Evolutionary conservation across 2,329 filamentous ascomycete genomes (phyloP).

Genomic region (Aurifilum marmelostoma): DNA sequence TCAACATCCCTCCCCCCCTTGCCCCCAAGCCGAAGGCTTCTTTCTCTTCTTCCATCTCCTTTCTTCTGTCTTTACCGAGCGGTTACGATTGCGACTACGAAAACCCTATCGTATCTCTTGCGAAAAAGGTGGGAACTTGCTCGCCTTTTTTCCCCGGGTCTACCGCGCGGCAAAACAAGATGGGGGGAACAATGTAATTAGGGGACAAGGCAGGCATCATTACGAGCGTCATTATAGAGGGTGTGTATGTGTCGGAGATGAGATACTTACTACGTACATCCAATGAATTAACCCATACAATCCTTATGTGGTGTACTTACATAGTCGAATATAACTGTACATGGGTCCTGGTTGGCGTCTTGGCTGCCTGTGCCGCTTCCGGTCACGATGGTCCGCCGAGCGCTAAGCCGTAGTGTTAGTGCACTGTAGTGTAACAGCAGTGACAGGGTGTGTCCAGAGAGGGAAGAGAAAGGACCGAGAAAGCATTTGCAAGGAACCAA

Average conservation of each 20-base stretch:
- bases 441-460: too few relatives aligned
- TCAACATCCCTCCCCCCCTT: not conserved
- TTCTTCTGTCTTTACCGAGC: not conserved
- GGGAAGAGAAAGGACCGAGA: not conserved
- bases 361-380: constrained; percentile 5
- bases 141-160: not conserved
- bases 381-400: constrained; percentile 4
- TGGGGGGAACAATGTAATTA: not conserved
- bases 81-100: constrained; percentile 1
- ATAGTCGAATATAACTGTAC: not conserved
- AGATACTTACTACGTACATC: not conserved
- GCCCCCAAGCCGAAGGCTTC: too few relatives aligned
- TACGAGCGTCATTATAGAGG: not conserved
- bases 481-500: too few relatives aligned
- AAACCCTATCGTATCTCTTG: not conserved
- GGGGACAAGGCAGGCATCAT: not conserved
- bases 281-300: not conserved
- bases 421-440: not conserved
- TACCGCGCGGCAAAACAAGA: constrained; percentile 1
- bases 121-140: not conserved
- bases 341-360: not conserved
- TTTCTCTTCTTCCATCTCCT: too few relatives aligned
- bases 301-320: too few relatives aligned
- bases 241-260: not conserved
- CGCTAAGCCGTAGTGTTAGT: not conserved